phyloP scores from a whole-genome alignment of 2,329 filamentous ascomycete species.

The Fusarium xyrophilum region DNA sequence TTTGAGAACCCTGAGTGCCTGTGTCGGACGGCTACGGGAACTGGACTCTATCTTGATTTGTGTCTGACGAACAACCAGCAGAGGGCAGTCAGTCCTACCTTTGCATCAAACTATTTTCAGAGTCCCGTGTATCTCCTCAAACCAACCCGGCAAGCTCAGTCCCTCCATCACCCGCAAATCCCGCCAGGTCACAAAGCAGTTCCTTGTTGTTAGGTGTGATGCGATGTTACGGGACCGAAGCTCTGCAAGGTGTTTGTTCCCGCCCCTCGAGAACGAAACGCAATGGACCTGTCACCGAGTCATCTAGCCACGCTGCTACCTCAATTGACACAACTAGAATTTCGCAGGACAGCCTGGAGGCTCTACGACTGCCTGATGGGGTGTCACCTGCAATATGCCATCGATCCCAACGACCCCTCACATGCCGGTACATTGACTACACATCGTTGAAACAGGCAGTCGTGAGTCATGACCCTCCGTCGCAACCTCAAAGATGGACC shows the following conservation, averaged over 20 bases:
- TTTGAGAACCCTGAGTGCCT: accelerated
- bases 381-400: accelerated
- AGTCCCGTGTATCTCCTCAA: neutral
- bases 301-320: neutral
- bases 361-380: neutral
- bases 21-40: neutral
- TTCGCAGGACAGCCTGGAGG: neutral
- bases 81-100: neutral
- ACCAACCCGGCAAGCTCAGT: neutral
- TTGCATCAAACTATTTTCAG: neutral
- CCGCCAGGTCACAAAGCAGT: accelerated
- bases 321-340: accelerated
- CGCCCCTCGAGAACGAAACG: neutral
- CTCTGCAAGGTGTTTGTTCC: accelerated
- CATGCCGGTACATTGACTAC: accelerated
- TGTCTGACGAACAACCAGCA: neutral
- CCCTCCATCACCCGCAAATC: neutral
- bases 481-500: neutral
- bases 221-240: neutral
- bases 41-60: neutral
- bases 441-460: accelerated
- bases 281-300: accelerated
- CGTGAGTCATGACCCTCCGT: accelerated
- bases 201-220: no score
- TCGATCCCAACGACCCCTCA: accelerated